These are phyloP conservation scores for Malus fusca DNA, from an alignment of 306 rosid species.

Conservation along the genomic window DNA sequence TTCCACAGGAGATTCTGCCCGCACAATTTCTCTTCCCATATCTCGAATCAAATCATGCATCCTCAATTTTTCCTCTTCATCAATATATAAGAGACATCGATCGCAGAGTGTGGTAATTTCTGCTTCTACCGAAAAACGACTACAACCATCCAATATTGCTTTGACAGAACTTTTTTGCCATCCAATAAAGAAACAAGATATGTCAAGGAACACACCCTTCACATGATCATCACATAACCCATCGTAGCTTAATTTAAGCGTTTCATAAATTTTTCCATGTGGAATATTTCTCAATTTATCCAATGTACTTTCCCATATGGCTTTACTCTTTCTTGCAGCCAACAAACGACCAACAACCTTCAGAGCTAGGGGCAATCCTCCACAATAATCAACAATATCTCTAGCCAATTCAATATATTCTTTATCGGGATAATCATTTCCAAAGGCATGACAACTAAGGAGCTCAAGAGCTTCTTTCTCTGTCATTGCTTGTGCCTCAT, in stretches of 20 bases:
- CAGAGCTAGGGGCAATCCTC: slow-evolving; percentile 40
- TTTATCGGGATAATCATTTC: too few relatives aligned
- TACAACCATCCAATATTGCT: slow-evolving; percentile 22
- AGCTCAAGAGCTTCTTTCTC: too few relatives aligned
- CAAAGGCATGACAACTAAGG: too few relatives aligned
- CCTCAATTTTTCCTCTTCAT: not conserved
- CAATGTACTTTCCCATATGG: slow-evolving; percentile 20
- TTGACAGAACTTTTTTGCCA: not conserved
- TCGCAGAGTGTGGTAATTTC: slow-evolving; percentile 22
- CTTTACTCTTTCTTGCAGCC: not conserved
- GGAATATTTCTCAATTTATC: slow-evolving; percentile 22
- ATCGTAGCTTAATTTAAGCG: slow-evolving; percentile 19
- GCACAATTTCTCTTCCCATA: not conserved
- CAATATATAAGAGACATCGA: slow-evolving; percentile 19
- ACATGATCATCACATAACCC: not conserved
- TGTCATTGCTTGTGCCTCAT: too few relatives aligned
- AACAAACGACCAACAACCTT: slow-evolving; percentile 29
- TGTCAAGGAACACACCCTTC: slow-evolving; percentile 29
- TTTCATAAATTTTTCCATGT: slow-evolving; percentile 7
- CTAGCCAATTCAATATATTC: too few relatives aligned
- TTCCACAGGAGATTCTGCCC: too few relatives aligned
- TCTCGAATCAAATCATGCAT: slow-evolving; percentile 25
- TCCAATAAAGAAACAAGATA: slow-evolving; percentile 29
- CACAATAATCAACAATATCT: slow-evolving; percentile 5
- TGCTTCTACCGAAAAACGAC: slow-evolving; percentile 18